Base-by-base conservation (phyloP, 495 filamentous ascomycete genomes). In the Pseudotulostoma volvatum region DNA sequence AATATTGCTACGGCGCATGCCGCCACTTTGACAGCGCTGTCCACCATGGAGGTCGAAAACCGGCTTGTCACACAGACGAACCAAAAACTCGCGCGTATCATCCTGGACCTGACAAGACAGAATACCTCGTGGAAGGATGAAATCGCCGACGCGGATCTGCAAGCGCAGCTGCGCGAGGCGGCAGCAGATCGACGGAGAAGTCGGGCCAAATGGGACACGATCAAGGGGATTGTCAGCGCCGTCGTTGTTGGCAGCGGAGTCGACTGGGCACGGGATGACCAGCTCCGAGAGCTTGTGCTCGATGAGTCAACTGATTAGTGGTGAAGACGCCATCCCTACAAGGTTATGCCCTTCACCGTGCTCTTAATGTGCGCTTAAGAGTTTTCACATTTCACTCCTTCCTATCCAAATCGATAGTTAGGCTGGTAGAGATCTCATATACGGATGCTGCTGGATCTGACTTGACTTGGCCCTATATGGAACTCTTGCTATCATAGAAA, bases 241-340 rank as follows among this genome's bases (percentile, higher is more conserved):
- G 66, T 82, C 28, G 70, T 94, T 21, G 83, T 78, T 16, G 83
- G 79, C 4, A 93, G 85, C 53, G 86, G 85, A 32, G 59, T 90
- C 23, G 73, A 93, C 45, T 94, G 86, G 86, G 74, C 71, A 15
- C 63, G 73, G 34, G 74, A 93, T 54, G 70, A 74, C 31, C 64
- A 61, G 37, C 62, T 93, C 39, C 60, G 73, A 42, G 73, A 71
- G 34, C 61, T 90, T 43, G 85, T 93, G 15, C 62, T 93, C 39
- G 81, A 87, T 54, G 68, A 74, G 39, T 76, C 79, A 44, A 69
- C 72, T 32, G 71, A 71, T 45, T 65, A n/a, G n/a, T n/a, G n/a
- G n/a, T n/a, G n/a, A n/a, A n/a, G n/a, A n/a, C n/a, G n/a, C n/a
- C n/a, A n/a, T n/a, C n/a, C n/a, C n/a, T n/a, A n/a, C n/a, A n/a